phyloP scores from a whole-genome alignment of 139 green algal species.

The Trebouxia sp. region DNA sequence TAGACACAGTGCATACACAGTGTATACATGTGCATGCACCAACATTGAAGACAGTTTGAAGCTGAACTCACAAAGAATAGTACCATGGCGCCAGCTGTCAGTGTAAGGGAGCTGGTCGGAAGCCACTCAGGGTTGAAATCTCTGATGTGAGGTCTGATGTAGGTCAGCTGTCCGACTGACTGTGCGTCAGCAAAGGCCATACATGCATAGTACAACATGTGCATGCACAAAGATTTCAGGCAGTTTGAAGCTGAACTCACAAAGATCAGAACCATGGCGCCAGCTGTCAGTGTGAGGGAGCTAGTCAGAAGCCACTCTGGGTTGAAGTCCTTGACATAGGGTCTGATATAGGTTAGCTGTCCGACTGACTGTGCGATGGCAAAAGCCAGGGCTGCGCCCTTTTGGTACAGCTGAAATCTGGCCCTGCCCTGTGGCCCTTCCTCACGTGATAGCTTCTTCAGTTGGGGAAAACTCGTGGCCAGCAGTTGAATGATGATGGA shows the following conservation, averaged over 20 bases:
- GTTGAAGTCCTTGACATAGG: conserved; percentile 87
- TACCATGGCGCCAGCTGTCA: conserved; percentile 86
- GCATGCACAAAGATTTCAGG: not conserved
- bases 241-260: conserved; percentile 37
- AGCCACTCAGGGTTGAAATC: conserved; percentile 87
- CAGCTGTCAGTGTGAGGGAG: conserved; percentile 75
- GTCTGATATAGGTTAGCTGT: conserved; percentile 88
- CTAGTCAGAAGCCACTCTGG: conserved; percentile 74
- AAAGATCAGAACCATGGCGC: conserved; percentile 87
- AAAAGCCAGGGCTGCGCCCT: conserved; percentile 84
- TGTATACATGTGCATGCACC: no score
- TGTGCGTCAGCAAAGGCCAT: conserved; percentile 87
- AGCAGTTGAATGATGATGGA: conserved; percentile 95
- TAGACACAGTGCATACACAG: no score
- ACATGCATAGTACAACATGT: conserved; percentile 78
- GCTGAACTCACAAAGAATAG: conserved; percentile 84
- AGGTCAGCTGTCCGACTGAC: conserved; percentile 85
- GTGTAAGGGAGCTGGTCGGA: conserved; percentile 56
- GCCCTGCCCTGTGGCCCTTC: conserved; percentile 87
- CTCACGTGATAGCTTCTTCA: conserved; percentile 97
- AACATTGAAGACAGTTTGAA: no score
- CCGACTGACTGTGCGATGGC: conserved; percentile 87
- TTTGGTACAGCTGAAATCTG: conserved; percentile 92
- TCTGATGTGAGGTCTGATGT: conserved; percentile 83
- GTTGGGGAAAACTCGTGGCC: conserved; percentile 77